These are phyloP conservation scores for Colletotrichum tamarilloi DNA, from an alignment of 2,329 filamentous ascomycete species.

Conservation along the genomic window DNA sequence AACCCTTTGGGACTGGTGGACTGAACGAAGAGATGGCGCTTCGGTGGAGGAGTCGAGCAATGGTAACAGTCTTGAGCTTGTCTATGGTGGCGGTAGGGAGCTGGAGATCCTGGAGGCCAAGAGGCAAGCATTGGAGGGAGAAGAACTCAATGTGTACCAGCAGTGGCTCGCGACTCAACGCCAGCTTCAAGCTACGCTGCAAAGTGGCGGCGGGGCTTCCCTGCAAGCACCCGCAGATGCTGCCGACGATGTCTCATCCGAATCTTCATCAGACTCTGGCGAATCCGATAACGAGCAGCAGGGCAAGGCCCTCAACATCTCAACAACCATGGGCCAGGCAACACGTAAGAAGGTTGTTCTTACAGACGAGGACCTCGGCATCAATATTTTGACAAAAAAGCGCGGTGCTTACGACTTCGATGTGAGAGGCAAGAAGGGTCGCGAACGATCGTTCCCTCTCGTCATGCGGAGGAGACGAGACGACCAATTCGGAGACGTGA, in stretches of 20 bases:
- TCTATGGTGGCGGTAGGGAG: conserved; percentile 72
- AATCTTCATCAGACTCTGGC: conserved; percentile 87
- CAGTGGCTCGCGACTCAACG: conserved; percentile 91
- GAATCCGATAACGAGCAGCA: conserved; percentile 92
- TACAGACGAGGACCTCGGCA: conserved; percentile 89
- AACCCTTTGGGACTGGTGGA: conserved; percentile 85
- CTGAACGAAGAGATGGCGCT: conserved; percentile 73
- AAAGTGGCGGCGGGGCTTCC: conserved; percentile 73
- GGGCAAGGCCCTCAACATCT: conserved; percentile 90
- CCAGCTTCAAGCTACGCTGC: conserved; percentile 85
- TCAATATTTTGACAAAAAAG: conserved; percentile 89
- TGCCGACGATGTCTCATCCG: conserved; percentile 86
- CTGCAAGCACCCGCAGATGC: conserved; percentile 78
- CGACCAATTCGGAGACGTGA: conserved; percentile 95
- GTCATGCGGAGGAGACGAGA: conserved; percentile 80
- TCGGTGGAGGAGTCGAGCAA: conserved; percentile 65
- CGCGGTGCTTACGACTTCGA: conserved; percentile 96
- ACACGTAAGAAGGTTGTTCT: conserved; percentile 87
- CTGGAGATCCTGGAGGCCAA: conserved; percentile 71
- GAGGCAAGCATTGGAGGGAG: conserved; percentile 75
- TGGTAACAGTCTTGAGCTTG: conserved; percentile 72
- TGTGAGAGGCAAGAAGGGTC: conserved; percentile 88
- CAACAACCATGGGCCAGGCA: conserved; percentile 84
- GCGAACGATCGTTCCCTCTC: conserved; percentile 92
- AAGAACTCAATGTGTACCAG: conserved; percentile 85